Conservation (phyloP, 495 filamentous ascomycete genomes). For the Monascus purpureus region DNA sequence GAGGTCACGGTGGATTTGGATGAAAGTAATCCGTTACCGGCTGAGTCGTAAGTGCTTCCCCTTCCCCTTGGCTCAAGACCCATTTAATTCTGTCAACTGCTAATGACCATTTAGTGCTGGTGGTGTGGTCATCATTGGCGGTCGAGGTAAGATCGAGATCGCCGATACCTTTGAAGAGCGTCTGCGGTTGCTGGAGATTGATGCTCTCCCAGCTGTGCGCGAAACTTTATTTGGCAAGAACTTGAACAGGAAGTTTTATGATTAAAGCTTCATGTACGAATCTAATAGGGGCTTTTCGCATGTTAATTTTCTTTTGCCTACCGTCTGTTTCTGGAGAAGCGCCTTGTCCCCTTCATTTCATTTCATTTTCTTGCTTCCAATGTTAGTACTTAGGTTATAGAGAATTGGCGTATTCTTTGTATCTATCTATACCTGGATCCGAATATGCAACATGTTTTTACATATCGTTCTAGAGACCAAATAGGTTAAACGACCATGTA, state of each 20-base stretch:
- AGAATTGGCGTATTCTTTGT: conserved; percentile 1
- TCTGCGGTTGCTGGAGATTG: conserved; percentile 67
- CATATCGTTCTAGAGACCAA: too few species aligned
- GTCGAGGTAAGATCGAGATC: conserved; percentile 89
- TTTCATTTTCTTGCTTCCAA: background rate
- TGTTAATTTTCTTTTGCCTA: conserved; percentile 3
- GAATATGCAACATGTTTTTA: too few species aligned
- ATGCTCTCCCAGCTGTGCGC: conserved; percentile 73
- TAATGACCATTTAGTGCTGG: conserved; percentile 48
- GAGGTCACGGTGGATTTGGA: conserved; percentile 58
- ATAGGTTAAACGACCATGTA: too few species aligned
- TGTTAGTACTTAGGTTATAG: background rate
- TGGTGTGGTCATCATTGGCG: conserved; percentile 66
- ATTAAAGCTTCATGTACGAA: conserved; percentile 44
- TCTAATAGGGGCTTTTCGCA: conserved; percentile 2
- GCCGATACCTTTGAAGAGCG: conserved; percentile 96
- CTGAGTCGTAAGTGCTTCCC: conserved; percentile 59
- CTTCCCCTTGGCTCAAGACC: conserved; percentile 2
- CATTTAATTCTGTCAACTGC: conserved; percentile 1
- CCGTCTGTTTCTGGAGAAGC: background rate
- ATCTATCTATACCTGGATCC: background rate
- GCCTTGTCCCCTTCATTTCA: too few species aligned
- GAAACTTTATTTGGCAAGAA: conserved; percentile 83
- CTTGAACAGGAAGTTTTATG: conserved; percentile 82
- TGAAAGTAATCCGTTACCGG: conserved; percentile 64